A percentile compares a stretch with the other conserved stretches of the same genome.
These are phyloP conservation scores for Marasmius tenuissimus DNA, from an alignment of 1,284 basidiomycete species.

Conservation along the genomic window DNA sequence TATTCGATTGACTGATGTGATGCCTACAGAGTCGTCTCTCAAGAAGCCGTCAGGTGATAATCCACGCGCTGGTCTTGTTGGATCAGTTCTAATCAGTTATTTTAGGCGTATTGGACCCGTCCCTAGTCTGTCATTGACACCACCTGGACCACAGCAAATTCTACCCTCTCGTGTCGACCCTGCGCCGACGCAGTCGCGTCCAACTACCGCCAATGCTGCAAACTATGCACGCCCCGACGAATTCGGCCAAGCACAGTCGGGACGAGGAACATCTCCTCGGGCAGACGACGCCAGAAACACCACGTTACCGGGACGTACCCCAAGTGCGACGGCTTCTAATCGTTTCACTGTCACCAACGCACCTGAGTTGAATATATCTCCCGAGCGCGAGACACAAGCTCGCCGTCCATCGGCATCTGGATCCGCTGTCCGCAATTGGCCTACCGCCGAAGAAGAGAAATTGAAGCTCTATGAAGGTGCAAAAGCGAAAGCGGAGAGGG, in stretches of 20 bases:
- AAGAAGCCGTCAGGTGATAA: slow-evolving; percentile 61
- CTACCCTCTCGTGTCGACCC: slow-evolving; percentile 16
- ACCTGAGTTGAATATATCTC: slow-evolving; percentile 22
- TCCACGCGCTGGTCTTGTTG: background rate
- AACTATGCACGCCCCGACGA: slow-evolving; percentile 25
- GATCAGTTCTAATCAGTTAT: slow-evolving; percentile 3
- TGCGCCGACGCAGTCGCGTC: slow-evolving; percentile 11
- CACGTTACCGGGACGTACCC: slow-evolving; percentile 16
- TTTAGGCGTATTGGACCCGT: slow-evolving; percentile 69
- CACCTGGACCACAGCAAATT: slow-evolving; percentile 16
- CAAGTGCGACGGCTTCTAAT: slow-evolving; percentile 21
- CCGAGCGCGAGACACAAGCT: slow-evolving; percentile 12
- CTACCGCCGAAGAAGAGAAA: slow-evolving; percentile 68
- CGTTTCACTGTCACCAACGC: slow-evolving; percentile 38
- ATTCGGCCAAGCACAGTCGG: slow-evolving; percentile 20
- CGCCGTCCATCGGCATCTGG: background rate
- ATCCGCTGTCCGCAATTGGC: slow-evolving; percentile 32
- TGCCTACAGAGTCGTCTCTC: slow-evolving; percentile 54
- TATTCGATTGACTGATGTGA: slow-evolving; percentile 11
- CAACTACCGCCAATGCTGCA: background rate
- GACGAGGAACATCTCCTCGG: background rate
- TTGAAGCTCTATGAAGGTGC: slow-evolving; percentile 65
- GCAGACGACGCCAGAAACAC: background rate
- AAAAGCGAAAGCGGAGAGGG: slow-evolving; percentile 55
- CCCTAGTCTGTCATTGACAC: slow-evolving; percentile 56